Conservation (phyloP, 2,329 filamentous ascomycete species). For the Hypoxylon sp. region DNA sequence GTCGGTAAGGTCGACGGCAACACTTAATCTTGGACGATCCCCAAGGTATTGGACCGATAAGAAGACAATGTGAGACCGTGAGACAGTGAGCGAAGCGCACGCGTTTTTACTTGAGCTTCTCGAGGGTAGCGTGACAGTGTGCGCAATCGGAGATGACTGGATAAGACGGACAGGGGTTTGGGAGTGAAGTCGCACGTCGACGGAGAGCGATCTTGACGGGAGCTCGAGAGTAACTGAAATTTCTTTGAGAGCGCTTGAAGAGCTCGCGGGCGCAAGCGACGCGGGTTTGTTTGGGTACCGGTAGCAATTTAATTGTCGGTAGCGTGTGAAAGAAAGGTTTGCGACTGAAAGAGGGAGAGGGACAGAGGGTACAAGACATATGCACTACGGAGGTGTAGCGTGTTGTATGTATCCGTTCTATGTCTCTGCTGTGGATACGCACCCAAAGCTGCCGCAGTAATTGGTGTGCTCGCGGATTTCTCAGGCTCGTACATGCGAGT, state of each 20-base stretch:
- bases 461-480: no score
- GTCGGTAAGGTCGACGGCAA: slow-evolving; percentile 1
- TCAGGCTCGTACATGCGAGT: no score
- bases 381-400: neutral
- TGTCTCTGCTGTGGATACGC: neutral
- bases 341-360: neutral
- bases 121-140: slow-evolving; percentile 26
- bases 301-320: no score
- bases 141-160: slow-evolving; percentile 34
- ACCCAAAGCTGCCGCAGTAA: no score
- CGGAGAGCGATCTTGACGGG: neutral
- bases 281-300: neutral
- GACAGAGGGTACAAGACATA: neutral
- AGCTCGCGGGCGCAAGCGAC: neutral
- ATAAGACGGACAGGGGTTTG: slow-evolving; percentile 12
- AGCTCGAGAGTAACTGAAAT: neutral
- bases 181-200: slow-evolving; percentile 19
- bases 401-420: neutral
- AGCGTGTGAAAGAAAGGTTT: neutral
- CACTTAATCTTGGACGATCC: neutral
- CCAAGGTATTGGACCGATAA: slow-evolving; percentile 5
- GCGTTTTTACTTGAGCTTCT: slow-evolving; percentile 21
- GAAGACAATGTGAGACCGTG: neutral
- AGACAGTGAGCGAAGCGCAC: slow-evolving; percentile 14
- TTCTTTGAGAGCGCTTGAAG: neutral